Percentiles rank a stretch among this genome's conserved stretches.
These are phyloP conservation scores for Tylopilus plumbeoviolaceoides DNA, from an alignment of 768 basidiomycete species.

Conservation along the genomic window DNA sequence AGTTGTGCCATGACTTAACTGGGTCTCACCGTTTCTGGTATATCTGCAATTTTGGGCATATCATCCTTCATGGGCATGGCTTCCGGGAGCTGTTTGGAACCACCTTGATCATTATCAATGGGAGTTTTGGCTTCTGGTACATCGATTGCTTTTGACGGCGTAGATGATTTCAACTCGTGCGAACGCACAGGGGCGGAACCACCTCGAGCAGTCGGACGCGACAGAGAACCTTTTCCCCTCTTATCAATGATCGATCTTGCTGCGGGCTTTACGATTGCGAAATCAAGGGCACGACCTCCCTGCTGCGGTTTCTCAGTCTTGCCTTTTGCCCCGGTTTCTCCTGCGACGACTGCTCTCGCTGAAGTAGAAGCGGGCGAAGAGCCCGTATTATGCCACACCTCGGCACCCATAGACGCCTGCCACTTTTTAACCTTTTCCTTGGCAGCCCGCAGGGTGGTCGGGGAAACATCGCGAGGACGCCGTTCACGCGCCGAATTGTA, in stretches of 20 bases:
- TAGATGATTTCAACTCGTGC: slow-evolving; percentile 12
- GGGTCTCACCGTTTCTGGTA: slow-evolving; percentile 36
- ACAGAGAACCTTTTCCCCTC: slow-evolving; percentile 8
- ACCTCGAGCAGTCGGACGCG: neutral
- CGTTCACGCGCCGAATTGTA: slow-evolving; percentile 2
- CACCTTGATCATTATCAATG: neutral
- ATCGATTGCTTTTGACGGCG: slow-evolving; percentile 4
- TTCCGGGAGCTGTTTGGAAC: slow-evolving; percentile 2
- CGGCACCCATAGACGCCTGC: slow-evolving; percentile 29
- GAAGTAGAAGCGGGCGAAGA: slow-evolving; percentile 2
- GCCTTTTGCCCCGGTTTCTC: slow-evolving; percentile 10
- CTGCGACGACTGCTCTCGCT: neutral
- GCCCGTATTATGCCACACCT: slow-evolving; percentile 10
- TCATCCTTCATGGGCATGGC: slow-evolving; percentile 3
- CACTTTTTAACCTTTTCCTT: slow-evolving; percentile 35
- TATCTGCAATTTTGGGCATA: slow-evolving; percentile 29
- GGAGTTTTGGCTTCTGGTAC: neutral
- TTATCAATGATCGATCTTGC: slow-evolving; percentile 25
- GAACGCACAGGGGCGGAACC: slow-evolving; percentile 10
- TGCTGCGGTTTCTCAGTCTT: slow-evolving; percentile 16
- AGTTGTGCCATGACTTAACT: slow-evolving; percentile 1
- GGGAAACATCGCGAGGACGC: slow-evolving; percentile 18
- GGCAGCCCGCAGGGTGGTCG: slow-evolving; percentile 25
- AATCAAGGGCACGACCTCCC: slow-evolving; percentile 32
- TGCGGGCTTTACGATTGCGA: slow-evolving; percentile 41